Conservation (phyloP, 1,284 basidiomycete species). For the Cryptococcus sp. region DNA sequence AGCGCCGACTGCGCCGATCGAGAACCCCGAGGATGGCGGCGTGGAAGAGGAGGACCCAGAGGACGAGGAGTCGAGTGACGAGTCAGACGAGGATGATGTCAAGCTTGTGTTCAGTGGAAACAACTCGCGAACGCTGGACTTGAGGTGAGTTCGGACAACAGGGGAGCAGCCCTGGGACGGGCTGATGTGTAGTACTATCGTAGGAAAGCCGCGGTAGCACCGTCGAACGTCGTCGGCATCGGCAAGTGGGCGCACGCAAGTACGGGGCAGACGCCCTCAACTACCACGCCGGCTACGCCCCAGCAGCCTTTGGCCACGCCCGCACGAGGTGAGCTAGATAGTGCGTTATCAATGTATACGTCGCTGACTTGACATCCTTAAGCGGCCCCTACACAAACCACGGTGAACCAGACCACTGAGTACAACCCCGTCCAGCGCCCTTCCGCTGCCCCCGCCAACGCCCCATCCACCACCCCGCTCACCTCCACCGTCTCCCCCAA, state of each 20-base stretch:
- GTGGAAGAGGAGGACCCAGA: constrained; percentile 41
- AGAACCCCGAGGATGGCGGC: constrained; percentile 41
- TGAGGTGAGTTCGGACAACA: constrained; percentile 31
- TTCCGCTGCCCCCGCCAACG: constrained; percentile 22
- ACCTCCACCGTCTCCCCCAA: constrained; percentile 8
- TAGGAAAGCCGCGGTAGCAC: constrained; percentile 40
- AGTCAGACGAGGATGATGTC: constrained; percentile 49
- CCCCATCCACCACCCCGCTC: constrained; percentile 10
- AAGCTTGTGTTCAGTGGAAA: constrained; percentile 47
- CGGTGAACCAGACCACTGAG: constrained; percentile 75
- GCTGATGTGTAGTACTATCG: background rate
- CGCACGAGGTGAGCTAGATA: too few relatives aligned
- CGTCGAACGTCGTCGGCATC: constrained; percentile 43
- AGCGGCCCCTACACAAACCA: constrained; percentile 20
- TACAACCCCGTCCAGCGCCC: constrained; percentile 78
- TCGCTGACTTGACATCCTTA: background rate
- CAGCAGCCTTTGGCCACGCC: background rate
- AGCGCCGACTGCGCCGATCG: constrained; percentile 18
- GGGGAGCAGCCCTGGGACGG: background rate
- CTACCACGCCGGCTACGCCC: constrained; percentile 22
- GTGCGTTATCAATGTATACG: background rate
- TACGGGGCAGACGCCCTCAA: constrained; percentile 24
- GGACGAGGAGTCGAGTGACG: constrained; percentile 43
- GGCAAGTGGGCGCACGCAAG: constrained; percentile 48
- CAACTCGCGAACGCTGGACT: constrained; percentile 36